Evolutionary conservation across 2,329 filamentous ascomycete species (phyloP).

Genomic region (Stemphylium lycopersici): DNA sequence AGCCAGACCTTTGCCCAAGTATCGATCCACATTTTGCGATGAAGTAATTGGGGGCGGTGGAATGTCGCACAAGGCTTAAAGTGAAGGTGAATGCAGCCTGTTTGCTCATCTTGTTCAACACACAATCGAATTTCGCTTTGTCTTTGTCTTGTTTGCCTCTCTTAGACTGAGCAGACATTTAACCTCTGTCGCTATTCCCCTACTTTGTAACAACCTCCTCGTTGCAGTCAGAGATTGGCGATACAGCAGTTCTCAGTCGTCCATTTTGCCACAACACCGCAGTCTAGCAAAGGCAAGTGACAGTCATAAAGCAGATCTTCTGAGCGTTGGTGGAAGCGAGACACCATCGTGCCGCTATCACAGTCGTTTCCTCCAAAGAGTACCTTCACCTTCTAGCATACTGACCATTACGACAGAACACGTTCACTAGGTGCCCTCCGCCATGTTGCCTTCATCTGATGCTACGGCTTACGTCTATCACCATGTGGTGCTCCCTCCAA

Average conservation of each 20-base stretch:
- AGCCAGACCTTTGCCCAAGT: not conserved
- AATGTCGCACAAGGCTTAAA: not conserved
- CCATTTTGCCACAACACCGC: not conserved
- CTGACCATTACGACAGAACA: not conserved
- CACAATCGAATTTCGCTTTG: not conserved
- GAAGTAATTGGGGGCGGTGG: not conserved
- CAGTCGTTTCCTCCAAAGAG: no score
- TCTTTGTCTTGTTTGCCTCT: not conserved
- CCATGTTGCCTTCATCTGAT: constrained; percentile 6
- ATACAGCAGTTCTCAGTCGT: not conserved
- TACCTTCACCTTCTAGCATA: not conserved
- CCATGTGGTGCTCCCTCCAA: constrained; percentile 58
- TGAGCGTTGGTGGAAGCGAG: no score
- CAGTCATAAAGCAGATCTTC: no score
- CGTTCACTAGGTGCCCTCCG: no score
- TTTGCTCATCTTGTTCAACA: constrained; percentile 1
- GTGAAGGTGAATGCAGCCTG: constrained; percentile 5
- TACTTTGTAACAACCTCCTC: not conserved
- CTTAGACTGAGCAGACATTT: not conserved
- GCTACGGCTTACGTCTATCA: constrained; percentile 30
- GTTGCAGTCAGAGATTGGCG: not conserved
- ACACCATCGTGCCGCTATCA: no score
- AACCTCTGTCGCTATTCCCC: not conserved
- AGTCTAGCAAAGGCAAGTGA: not conserved
- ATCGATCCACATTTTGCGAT: constrained; percentile 1